Evolutionary conservation across 768 basidiomycete genomes (phyloP).

Genomic region (Lentinula sp.): DNA sequence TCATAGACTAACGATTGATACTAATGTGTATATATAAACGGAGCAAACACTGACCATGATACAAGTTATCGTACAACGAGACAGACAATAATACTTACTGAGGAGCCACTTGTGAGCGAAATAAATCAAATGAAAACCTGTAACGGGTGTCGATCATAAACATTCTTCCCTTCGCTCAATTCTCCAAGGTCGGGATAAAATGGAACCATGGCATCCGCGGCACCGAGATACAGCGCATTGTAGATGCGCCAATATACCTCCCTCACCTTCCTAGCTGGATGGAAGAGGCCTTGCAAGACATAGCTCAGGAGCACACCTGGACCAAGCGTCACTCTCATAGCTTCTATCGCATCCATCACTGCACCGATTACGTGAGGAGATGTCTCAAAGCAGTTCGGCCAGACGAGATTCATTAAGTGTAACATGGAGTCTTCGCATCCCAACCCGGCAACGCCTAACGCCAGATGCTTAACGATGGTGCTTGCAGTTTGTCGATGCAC

Average conservation of each 20-base stretch:
- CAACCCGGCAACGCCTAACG: conserved; percentile 92
- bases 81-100: background rate
- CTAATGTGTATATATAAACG: too few species aligned
- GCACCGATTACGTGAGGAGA: conserved; percentile 97
- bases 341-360: conserved; percentile 97
- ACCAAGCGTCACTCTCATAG: conserved; percentile 93
- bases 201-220: conserved; percentile 86
- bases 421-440: conserved; percentile 98
- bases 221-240: conserved; percentile 90
- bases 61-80: background rate
- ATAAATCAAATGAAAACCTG: conserved; percentile 70
- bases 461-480: conserved; percentile 97
- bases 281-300: conserved; percentile 92
- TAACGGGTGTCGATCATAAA: conserved; percentile 79
- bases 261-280: conserved; percentile 93
- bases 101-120: background rate
- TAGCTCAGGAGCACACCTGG: conserved; percentile 91
- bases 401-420: conserved; percentile 96
- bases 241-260: conserved; percentile 98
- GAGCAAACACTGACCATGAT: background rate
- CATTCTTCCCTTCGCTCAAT: conserved; percentile 86
- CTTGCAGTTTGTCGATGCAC: conserved; percentile 98
- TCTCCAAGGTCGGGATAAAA: conserved; percentile 92
- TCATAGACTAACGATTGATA: too few species aligned
- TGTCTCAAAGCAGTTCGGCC: conserved; percentile 99